Percentiles rank a stretch among this genome's conserved stretches.
Evolutionary conservation across 1,284 basidiomycete species (phyloP).

Genomic region (Ustilago vetiveriae): DNA sequence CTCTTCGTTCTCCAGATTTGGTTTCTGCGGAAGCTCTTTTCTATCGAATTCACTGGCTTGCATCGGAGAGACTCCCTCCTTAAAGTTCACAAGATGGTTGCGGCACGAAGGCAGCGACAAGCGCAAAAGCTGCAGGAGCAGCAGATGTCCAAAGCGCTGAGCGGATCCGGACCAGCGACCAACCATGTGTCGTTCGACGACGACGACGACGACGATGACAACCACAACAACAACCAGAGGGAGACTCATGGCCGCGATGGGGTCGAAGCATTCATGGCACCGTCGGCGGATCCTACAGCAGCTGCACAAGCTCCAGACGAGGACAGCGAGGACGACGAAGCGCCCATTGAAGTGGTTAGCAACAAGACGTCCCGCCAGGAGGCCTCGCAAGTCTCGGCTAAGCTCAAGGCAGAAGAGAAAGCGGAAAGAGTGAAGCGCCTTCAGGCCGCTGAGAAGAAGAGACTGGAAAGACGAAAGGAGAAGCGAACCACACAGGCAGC

Average conservation of each 20-base stretch:
- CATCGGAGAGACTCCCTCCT: too few relatives aligned
- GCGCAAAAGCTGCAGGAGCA: conserved; percentile 45
- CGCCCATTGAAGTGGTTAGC: conserved; percentile 48
- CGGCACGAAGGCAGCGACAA: conserved; percentile 27
- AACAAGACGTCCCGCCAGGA: conserved; percentile 41
- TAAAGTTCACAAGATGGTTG: conserved; percentile 36
- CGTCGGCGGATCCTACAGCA: not conserved
- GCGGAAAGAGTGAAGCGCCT: conserved; percentile 32
- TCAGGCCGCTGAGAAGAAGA: conserved; percentile 31
- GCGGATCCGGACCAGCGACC: conserved; percentile 15
- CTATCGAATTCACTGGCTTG: too few relatives aligned
- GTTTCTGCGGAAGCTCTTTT: too few relatives aligned
- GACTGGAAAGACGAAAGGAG: conserved; percentile 22
- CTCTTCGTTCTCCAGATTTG: too few relatives aligned
- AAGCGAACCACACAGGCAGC: conserved; percentile 19
- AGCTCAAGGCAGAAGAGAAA: conserved; percentile 29
- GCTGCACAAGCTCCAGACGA: not conserved
- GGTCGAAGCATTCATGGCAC: too few relatives aligned
- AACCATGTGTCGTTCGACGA: conserved; percentile 38
- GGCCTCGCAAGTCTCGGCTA: conserved; percentile 20
- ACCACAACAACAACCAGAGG: not conserved
- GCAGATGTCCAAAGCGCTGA: conserved; percentile 38
- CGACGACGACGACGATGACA: conserved; percentile 17
- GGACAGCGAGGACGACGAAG: conserved; percentile 37
- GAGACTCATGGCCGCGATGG: too few relatives aligned